Conservation (phyloP, 352 stramenopile species). For the Phytophthora pisi region DNA sequence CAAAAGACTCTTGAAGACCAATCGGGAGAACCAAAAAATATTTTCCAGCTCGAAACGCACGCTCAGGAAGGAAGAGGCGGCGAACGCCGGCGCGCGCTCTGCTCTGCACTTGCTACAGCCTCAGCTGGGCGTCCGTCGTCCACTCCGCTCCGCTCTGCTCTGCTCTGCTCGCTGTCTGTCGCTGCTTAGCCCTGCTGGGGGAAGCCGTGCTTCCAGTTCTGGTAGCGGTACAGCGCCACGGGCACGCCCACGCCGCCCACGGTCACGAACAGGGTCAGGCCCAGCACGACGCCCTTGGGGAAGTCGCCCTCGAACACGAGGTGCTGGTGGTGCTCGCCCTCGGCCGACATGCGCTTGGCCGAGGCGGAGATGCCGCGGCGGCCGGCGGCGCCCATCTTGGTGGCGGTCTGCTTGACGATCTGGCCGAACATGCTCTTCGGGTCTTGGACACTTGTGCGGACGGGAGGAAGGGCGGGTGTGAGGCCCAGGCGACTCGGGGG, state of each 20-base stretch:
- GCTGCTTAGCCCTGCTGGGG: constrained; percentile 65
- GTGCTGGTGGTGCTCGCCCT: constrained; percentile 87
- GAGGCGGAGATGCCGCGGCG: constrained; percentile 78
- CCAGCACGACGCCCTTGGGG: constrained; percentile 71
- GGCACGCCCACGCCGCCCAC: constrained; percentile 69
- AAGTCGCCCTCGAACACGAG: constrained; percentile 86
- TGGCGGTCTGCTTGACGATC: constrained; percentile 71
- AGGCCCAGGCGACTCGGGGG: constrained; percentile 2
- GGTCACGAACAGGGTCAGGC: constrained; percentile 64
- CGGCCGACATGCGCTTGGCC: constrained; percentile 71
- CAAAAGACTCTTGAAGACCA: constrained; percentile 10
- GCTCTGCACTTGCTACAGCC: constrained; percentile 1
- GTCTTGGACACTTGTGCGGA: constrained; percentile 22
- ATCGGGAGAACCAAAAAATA: constrained; percentile 24
- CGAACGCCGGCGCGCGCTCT: background rate
- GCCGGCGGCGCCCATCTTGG: constrained; percentile 63
- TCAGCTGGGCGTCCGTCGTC: background rate
- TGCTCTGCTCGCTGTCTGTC: background rate
- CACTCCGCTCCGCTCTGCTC: background rate
- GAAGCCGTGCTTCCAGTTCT: constrained; percentile 92
- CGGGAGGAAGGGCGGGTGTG: constrained; percentile 23
- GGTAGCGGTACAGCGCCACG: constrained; percentile 73
- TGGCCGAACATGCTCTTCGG: constrained; percentile 56
- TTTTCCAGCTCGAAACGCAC: constrained; percentile 20
- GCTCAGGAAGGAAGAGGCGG: background rate